Conservation (phyloP, 106 monocot species). For the Platanthera zijinensis region DNA sequence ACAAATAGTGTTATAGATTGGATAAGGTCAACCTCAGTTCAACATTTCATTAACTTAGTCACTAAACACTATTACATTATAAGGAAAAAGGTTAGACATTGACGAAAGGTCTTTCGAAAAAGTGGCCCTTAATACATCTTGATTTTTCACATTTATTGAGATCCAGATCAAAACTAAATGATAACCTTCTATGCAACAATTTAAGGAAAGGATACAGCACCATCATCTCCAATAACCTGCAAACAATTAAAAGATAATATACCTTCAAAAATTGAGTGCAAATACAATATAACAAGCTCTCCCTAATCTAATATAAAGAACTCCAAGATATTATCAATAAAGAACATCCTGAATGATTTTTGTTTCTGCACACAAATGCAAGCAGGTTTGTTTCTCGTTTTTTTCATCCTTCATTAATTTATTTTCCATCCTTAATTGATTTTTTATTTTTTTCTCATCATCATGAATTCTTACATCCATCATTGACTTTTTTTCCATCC, state of each 20-base stretch:
- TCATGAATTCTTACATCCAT: too few relatives aligned
- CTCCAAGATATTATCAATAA: background rate
- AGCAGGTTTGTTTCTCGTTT: background rate
- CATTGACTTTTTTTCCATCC: too few relatives aligned
- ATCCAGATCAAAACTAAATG: background rate
- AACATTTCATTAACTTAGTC: background rate
- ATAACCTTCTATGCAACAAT: background rate
- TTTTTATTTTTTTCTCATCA: too few relatives aligned
- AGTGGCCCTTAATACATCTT: background rate
- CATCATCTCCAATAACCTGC: constrained; percentile 89
- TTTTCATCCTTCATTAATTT: background rate
- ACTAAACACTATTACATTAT: background rate
- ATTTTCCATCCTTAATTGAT: too few relatives aligned
- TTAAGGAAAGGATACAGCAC: constrained; percentile 73
- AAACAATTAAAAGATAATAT: constrained; percentile 1
- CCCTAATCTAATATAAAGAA: background rate
- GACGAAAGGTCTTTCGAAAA: background rate
- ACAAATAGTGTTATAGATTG: too few relatives aligned
- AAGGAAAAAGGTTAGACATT: background rate
- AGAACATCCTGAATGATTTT: background rate
- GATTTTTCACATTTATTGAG: background rate
- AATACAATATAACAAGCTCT: background rate
- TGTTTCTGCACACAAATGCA: background rate
- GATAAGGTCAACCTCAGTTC: background rate
- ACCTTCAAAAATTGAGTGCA: background rate